phyloP scores from a whole-genome alignment of 768 basidiomycete species.

The Fomitopsis pulvina region DNA sequence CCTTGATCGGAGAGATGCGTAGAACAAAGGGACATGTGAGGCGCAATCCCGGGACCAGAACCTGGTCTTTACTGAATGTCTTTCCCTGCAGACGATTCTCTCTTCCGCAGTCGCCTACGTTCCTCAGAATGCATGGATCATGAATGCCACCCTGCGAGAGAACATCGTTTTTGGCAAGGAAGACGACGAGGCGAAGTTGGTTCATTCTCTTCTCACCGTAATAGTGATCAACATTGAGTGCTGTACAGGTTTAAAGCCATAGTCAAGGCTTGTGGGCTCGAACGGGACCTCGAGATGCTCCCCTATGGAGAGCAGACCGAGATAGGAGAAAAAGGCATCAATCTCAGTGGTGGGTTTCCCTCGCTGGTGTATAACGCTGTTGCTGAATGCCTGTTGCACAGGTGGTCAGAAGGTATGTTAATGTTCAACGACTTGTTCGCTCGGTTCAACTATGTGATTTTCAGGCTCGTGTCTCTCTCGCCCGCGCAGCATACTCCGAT shows the following conservation, averaged over 20 bases:
- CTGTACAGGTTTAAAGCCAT: constrained; percentile 44
- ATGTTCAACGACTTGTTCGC: not conserved
- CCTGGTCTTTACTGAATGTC: not conserved
- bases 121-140: constrained; percentile 59
- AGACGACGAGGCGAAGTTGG: constrained; percentile 51
- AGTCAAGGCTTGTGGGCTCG: constrained; percentile 59
- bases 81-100: constrained; percentile 27
- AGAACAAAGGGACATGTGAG: constrained; percentile 46
- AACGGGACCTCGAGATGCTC: constrained; percentile 65
- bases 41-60: not conserved
- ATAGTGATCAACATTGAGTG: not conserved
- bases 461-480: constrained; percentile 71
- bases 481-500: constrained; percentile 68
- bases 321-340: constrained; percentile 76
- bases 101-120: constrained; percentile 53
- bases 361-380: not conserved
- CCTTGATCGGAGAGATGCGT: constrained; percentile 81
- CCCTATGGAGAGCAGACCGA: constrained; percentile 64
- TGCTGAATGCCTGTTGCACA: constrained; percentile 1
- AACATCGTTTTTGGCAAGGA: constrained; percentile 71
- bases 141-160: constrained; percentile 59
- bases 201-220: not conserved
- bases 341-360: constrained; percentile 45
- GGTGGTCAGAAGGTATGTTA: constrained; percentile 30
- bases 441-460: not conserved